These are phyloP conservation scores for Candida insectalens DNA, from an alignment of 805 yeast genomes.

Conservation along the genomic window DNA sequence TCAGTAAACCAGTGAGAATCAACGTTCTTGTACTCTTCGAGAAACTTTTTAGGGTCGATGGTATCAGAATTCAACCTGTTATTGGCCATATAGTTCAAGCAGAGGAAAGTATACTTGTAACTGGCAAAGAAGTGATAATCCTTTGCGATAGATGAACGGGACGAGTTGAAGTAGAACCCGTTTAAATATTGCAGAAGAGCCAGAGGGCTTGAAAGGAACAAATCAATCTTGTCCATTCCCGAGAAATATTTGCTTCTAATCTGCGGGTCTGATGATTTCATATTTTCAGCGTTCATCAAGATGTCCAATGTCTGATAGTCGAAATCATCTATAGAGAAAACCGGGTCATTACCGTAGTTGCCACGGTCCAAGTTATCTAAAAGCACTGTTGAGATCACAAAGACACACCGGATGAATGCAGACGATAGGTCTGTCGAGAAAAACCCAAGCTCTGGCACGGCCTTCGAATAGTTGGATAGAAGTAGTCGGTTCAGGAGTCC, in stretches of 20 bases:
- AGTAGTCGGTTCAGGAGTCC: conserved; percentile 12
- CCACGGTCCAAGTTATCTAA: conserved; percentile 6
- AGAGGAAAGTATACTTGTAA: conserved; percentile 18
- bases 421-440: conserved; percentile 16
- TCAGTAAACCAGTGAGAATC: conserved; percentile 15
- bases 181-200: conserved; percentile 14
- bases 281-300: conserved; percentile 5
- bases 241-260: conserved; percentile 2
- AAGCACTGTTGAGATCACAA: conserved; percentile 9
- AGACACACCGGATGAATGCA: conserved; percentile 11
- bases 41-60: conserved; percentile 9
- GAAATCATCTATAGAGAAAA: neutral
- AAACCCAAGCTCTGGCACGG: conserved; percentile 8
- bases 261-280: conserved; percentile 1
- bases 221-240: conserved; percentile 6
- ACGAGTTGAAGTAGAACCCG: conserved; percentile 21
- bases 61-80: conserved; percentile 5
- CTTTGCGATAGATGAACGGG: conserved; percentile 16
- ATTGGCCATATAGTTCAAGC: conserved; percentile 9
- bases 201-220: conserved; percentile 10
- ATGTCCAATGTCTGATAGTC: conserved; percentile 1
- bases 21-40: conserved; percentile 10
- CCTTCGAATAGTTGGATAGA: conserved; percentile 4
- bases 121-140: conserved; percentile 19
- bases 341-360: conserved; percentile 2